Percentiles rank a stretch among this genome's conserved stretches.
Conservation (phyloP, 176 grass and related monocot species). For the Alloteropsis semialata region DNA sequence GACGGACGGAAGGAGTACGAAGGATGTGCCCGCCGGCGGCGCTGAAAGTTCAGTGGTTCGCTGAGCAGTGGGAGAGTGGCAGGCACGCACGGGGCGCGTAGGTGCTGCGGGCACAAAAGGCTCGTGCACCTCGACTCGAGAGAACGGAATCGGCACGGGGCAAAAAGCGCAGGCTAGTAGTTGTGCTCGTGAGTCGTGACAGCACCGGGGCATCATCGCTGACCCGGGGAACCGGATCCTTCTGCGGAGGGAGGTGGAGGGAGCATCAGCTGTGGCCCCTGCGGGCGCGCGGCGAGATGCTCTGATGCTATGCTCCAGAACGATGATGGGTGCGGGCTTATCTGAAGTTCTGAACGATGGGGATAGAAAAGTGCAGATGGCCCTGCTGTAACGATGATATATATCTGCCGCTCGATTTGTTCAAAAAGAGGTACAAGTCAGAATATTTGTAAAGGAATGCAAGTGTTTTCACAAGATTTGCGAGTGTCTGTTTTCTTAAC, state of each 20-base stretch:
- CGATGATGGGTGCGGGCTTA: neutral
- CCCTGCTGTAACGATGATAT: neutral
- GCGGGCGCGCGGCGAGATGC: neutral
- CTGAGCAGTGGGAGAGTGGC: neutral
- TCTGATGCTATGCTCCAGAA: neutral
- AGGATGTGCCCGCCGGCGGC: neutral
- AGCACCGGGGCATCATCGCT: conserved; percentile 21
- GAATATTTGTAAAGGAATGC: neutral
- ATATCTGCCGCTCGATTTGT: neutral
- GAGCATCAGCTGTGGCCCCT: neutral
- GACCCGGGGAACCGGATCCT: conserved; percentile 14
- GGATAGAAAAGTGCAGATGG: neutral
- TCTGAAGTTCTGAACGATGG: neutral
- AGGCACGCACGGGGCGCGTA: neutral
- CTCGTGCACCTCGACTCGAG: neutral
- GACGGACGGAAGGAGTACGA: too few species aligned
- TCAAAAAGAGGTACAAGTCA: neutral
- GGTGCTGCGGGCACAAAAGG: neutral
- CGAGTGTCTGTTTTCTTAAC: neutral
- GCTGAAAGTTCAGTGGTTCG: neutral
- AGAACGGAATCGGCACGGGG: neutral
- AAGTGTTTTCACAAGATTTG: neutral
- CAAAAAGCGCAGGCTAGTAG: neutral
- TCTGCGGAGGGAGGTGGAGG: neutral
- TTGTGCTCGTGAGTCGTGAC: neutral